Evolutionary conservation across 2,329 filamentous ascomycete genomes (phyloP), one percentile per base, ranked within the genome.

Genomic region (Elsinoe necatrix): DNA sequence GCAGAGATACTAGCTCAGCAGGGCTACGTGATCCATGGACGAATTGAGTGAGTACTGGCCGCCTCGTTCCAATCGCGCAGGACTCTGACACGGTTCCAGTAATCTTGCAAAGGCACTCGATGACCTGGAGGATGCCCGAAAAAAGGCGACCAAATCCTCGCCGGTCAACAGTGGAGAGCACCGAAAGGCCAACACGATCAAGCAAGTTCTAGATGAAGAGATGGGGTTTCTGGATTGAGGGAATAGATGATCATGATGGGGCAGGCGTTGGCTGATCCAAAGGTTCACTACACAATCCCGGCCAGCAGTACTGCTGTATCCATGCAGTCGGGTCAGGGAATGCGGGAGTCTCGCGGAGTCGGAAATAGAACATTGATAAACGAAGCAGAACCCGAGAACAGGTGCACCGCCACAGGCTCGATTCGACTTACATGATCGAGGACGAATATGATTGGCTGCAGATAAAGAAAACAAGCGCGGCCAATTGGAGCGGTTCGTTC

Each of bases 1-100:
- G 92, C 92, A 0, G 77, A 83, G 51, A 84, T 88, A 62, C 79
- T 97, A 57, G 81, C 86, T 29, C 73, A 77, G 21, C 81, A 89
- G 62, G 85, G 86, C 21, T 95, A 95, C 71, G 82, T 89, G 2
- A 77, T 91, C n/a, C 79, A 84, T 63, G 87, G 86, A 9, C 74
- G 77, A 55, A 72, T 89, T 41, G 76, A 79, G 85, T 89, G 77
- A 56, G 79, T 67, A 42, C 16, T 21, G 20, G 4, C 20, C 14
- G 4, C 9, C 9, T 29, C 9, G 27, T 4, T 29, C 27, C 27
- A 4, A 29, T 4, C 9, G 3, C 34, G 34, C 5, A 11, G 9
- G 5, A 11, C 9, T 37, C 34, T 37, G 14, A 37, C 34, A 37
- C 4, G 11, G 5, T 1, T 7, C 0, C 55, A 81, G 78, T 37